phyloP scores from a whole-genome alignment of 1,284 basidiomycete species.

The Pseudozyma flocculosa region DNA sequence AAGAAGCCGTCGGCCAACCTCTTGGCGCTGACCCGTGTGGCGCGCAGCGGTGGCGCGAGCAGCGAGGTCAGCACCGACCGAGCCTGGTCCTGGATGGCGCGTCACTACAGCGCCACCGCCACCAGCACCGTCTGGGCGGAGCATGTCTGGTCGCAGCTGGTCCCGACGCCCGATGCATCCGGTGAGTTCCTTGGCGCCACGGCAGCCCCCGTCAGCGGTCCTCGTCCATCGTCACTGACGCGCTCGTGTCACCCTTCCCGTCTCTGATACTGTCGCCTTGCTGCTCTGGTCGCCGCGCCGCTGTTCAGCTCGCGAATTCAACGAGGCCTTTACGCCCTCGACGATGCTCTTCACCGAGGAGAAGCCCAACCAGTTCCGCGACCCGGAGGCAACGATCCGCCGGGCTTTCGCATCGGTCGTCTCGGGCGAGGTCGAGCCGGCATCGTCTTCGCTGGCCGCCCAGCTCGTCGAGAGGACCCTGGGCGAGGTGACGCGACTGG shows the following conservation, averaged over 20 bases:
- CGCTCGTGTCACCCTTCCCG: no score
- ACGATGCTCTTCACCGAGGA: constrained; percentile 42
- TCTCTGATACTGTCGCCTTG: no score
- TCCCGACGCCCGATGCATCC: constrained; percentile 7
- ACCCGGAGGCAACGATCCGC: constrained; percentile 26
- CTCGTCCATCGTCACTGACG: no score
- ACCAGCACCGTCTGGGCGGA: constrained; percentile 11
- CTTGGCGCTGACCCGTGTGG: constrained; percentile 20
- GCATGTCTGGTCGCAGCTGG: constrained; percentile 19
- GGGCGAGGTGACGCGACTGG: no score
- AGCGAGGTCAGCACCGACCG: constrained; percentile 30
- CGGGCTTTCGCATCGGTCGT: constrained; percentile 11
- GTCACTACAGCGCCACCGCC: constrained; percentile 8
- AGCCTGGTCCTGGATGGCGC: constrained; percentile 38
- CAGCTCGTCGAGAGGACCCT: no score
- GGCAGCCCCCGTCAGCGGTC: no score
- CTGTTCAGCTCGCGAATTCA: constrained; percentile 5
- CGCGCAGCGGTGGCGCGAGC: constrained; percentile 22
- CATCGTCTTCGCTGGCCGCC: no score
- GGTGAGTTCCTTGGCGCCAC: no score
- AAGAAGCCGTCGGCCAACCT: constrained; percentile 2
- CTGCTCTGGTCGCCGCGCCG: no score
- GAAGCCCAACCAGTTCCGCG: constrained; percentile 46
- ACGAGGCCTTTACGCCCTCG: constrained; percentile 17
- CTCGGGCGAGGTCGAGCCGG: no score